Base-by-base conservation (phyloP, 139 green algal genomes). In the Coelastrella sp. region DNA sequence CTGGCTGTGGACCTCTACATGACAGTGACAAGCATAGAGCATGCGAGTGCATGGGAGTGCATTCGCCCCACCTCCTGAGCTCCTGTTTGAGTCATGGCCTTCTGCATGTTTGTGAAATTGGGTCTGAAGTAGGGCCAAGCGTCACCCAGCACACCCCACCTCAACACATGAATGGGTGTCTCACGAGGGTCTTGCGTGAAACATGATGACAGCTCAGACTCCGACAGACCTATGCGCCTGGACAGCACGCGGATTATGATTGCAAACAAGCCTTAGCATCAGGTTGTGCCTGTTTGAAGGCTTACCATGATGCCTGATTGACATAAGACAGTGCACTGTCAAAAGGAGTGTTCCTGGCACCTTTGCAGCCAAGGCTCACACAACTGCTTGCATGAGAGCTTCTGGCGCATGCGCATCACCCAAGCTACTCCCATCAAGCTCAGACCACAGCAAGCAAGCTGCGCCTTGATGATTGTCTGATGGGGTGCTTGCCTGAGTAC, bases 51-150 rank as follows among this genome's bases (percentile, higher is more conserved):
- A n/a, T n/a, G n/a, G n/a, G n/a, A n/a, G 22, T 80, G 74, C 74
- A 16, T 3, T 59, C 14, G 22, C 23, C 23, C 22, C 2, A 93
- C 86, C 87, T 93, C 76, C 7, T 93, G 83, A 2, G 91, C 95
- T 13, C 80, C 92, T 5, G 85, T 79, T 75, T 95, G 73, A 71
- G 85, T 10, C 10, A 90, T 78, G 66, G 90, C 84, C 57, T 87
- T 81, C 91, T 96, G 95, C 93, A 97, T 95, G 87, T 96, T 96
- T 3, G 64, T 82, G 84, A 94, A 99, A 92, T 99, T 99, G 58
- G 97, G 97, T 5, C 95, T 90, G 95, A 99, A 99, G 93, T 95
- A 99, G 8, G 97, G 97, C 95, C 96, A 98, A 3, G 94, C 96
- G 32, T 97, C 95, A 0, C 90, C 93, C 59, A 89, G 80, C 4